Evolutionary conservation across 352 stramenopile genomes (phyloP), one percentile per base, ranked within the genome.

Genomic region (Phytopythium aichiense): DNA sequence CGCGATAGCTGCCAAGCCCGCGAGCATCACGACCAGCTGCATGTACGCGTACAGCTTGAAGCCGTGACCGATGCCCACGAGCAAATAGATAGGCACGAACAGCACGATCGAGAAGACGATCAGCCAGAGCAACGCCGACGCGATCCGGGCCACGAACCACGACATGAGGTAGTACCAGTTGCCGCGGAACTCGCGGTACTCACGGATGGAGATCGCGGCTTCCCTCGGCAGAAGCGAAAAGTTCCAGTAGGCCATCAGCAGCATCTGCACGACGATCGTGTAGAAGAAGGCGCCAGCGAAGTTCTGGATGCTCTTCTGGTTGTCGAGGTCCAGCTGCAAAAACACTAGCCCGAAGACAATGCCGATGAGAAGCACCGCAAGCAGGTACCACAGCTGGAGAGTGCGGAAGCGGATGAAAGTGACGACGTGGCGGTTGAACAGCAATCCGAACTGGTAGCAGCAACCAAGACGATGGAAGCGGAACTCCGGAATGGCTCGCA

Each of bases 231-330:
- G 53, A 25, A 68, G 73, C 3, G 71, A 43, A 37, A 84, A 81
- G 20, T 72, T 67, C 9, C 72, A 72, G 48, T 71, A 77, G 5
- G 73, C 56, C 7, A 57, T 65, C 50, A 73, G 72, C 42, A 90
- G 77, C 46, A 83, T 74, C 40, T 84, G 75, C 18, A 79, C 68
- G 43, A 89, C 65, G 0, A 84, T 56, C 2, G 73, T 30, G 61
- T 80, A 84, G 67, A 86, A 88, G 59, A 85, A 83, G 11, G 64
- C 64, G 25, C 78, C 76, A 1, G 67, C 50, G 50, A 81, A 82
- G 56, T 84, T 81, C 55, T 88, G 78, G 35, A 84, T 79, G 3
- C 78, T 73, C 25, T 84, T 67, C 46, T 82, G 71, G 37, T 71
- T 57, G 28, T 83, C 33, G 11, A 76, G 58, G 11, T 85, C 72